Conservation (phyloP, 805 yeast genomes). For the Starmerella potacharoeniae region DNA sequence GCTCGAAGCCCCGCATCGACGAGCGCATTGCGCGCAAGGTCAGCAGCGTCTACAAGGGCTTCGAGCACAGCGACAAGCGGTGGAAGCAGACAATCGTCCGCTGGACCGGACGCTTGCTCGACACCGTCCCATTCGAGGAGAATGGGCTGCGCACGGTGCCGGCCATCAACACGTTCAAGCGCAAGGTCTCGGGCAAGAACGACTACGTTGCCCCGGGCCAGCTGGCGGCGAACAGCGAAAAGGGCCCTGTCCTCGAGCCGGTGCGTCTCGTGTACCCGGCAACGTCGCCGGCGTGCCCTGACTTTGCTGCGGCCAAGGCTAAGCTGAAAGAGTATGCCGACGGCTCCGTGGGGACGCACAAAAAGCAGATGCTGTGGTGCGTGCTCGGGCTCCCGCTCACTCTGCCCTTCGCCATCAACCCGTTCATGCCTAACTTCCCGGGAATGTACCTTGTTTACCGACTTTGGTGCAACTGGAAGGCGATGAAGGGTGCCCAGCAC, state of each 20-base stretch:
- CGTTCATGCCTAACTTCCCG: slow-evolving; percentile 85
- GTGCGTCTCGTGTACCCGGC: slow-evolving; percentile 40
- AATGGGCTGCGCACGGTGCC: slow-evolving; percentile 67
- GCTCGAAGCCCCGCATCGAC: slow-evolving; percentile 31
- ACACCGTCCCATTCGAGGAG: slow-evolving; percentile 70
- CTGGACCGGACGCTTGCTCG: slow-evolving; percentile 42
- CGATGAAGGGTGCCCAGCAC: slow-evolving; percentile 62
- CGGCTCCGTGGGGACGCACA: slow-evolving; percentile 42
- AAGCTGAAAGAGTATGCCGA: slow-evolving; percentile 34
- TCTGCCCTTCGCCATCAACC: slow-evolving; percentile 67
- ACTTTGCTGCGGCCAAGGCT: slow-evolving; percentile 23
- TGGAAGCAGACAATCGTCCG: slow-evolving; percentile 51
- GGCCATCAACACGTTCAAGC: slow-evolving; percentile 45
- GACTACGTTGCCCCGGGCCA: slow-evolving; percentile 14
- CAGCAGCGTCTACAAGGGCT: slow-evolving; percentile 47
- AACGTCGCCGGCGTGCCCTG: slow-evolving; percentile 24
- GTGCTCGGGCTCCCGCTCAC: slow-evolving; percentile 61
- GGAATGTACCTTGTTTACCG: slow-evolving; percentile 78
- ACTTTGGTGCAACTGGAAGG: slow-evolving; percentile 73
- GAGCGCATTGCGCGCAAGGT: slow-evolving; percentile 40
- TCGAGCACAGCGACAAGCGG: slow-evolving; percentile 43
- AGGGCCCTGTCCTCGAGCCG: slow-evolving; percentile 22
- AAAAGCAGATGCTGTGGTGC: slow-evolving; percentile 42
- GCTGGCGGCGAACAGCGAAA: slow-evolving; percentile 16
- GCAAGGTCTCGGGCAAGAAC: slow-evolving; percentile 34